Evolutionary conservation across 371 early-diverging fungal species (phyloP).

Genomic region (Apophysomyces ossiformis): DNA sequence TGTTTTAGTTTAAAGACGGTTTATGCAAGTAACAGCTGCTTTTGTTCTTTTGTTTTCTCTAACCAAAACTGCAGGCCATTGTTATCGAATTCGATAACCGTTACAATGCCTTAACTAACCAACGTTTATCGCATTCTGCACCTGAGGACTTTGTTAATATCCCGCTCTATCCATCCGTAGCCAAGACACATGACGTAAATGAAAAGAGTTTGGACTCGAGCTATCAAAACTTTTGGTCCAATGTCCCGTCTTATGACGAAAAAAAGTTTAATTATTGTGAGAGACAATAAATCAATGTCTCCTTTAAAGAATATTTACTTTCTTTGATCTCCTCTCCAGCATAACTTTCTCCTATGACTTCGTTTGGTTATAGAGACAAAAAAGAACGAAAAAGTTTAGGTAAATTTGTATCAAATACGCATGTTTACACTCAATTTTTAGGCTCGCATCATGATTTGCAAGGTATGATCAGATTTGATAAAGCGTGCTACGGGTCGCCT

Average conservation of each 20-base stretch:
- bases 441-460: neutral
- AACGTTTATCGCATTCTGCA: neutral
- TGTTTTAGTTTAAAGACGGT: conserved; percentile 1
- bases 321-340: neutral
- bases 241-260: neutral
- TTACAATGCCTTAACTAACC: conserved; percentile 29
- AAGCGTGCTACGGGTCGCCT: neutral
- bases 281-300: neutral
- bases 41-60: neutral
- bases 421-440: neutral
- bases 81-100: conserved; percentile 44
- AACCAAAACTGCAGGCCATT: conserved; percentile 26
- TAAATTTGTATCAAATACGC: neutral
- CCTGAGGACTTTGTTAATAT: conserved; percentile 1
- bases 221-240: conserved; percentile 6
- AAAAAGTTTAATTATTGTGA: neutral
- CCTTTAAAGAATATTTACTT: neutral
- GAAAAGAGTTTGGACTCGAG: neutral
- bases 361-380: neutral
- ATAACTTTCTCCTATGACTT: neutral
- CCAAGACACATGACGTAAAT: neutral
- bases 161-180: neutral
- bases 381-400: neutral
- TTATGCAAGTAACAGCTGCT: conserved; percentile 17
- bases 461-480: neutral